Conservation (phyloP, 495 filamentous ascomycete species). For the Margaritispora aquatica region DNA sequence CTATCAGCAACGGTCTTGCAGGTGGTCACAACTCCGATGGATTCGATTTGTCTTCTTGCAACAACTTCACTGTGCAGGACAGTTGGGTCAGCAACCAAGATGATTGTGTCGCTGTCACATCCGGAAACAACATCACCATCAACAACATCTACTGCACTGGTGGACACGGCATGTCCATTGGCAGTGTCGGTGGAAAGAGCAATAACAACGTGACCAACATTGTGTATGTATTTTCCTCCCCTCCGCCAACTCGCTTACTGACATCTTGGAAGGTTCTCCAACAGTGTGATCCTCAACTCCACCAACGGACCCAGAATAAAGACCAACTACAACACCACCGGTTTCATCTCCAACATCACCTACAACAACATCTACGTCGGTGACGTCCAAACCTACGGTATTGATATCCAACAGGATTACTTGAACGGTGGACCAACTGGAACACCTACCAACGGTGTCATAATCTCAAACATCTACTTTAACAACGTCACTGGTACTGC, state of each 20-base stretch:
- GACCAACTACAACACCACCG: slow-evolving; percentile 37
- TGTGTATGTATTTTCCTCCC: slow-evolving; percentile 1
- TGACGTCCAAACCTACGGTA: slow-evolving; percentile 39
- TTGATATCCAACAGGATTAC: slow-evolving; percentile 43
- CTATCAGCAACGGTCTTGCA: slow-evolving; percentile 26
- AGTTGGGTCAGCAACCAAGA: slow-evolving; percentile 37
- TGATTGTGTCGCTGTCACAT: slow-evolving; percentile 39
- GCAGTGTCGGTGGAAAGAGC: slow-evolving; percentile 40
- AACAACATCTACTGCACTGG: slow-evolving; percentile 34
- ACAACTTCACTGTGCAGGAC: slow-evolving; percentile 27
- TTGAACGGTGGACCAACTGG: slow-evolving; percentile 43
- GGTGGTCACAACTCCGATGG: slow-evolving; percentile 39
- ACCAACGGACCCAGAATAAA: slow-evolving; percentile 42
- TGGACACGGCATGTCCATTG: slow-evolving; percentile 42
- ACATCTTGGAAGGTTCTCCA: slow-evolving; percentile 19
- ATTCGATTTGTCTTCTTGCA: slow-evolving; percentile 32
- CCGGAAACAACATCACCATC: slow-evolving; percentile 31
- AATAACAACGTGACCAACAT: slow-evolving; percentile 41
- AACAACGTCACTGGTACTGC: slow-evolving; percentile 37
- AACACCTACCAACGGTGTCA: slow-evolving; percentile 37
- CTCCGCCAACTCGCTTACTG: background rate
- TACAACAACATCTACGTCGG: slow-evolving; percentile 36
- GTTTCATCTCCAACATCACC: slow-evolving; percentile 32
- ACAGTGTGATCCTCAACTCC: slow-evolving; percentile 27
- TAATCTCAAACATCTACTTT: slow-evolving; percentile 34